These are phyloP conservation scores for Yarrowia sp. DNA, from an alignment of 805 yeast species.

Conservation along the genomic window DNA sequence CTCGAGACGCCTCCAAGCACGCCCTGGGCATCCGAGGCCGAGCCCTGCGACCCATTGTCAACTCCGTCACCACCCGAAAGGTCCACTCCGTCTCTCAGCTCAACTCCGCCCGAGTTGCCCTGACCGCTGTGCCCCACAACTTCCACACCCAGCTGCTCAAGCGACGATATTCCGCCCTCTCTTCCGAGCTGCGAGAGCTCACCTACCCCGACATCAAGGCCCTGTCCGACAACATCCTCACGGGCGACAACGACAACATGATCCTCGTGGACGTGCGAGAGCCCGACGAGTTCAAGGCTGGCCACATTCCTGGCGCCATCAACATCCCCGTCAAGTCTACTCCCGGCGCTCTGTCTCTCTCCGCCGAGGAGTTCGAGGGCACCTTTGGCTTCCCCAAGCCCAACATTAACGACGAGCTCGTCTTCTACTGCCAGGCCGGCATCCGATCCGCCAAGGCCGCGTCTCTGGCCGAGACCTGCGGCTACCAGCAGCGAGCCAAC, in stretches of 20 bases:
- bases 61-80: conserved; percentile 21
- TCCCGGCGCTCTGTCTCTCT: conserved; percentile 86
- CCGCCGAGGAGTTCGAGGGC: conserved; percentile 75
- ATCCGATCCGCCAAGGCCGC: conserved; percentile 88
- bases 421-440: conserved; percentile 92
- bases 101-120: conserved; percentile 15
- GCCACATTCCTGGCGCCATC: conserved; percentile 78
- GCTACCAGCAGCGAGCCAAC: conserved; percentile 79
- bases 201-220: conserved; percentile 41
- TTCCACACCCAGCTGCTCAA: conserved; percentile 15
- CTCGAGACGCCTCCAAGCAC: neutral
- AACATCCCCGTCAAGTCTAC: conserved; percentile 87
- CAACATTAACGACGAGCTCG: conserved; percentile 59
- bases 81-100: conserved; percentile 25
- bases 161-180: conserved; percentile 22
- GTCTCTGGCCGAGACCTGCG: conserved; percentile 86
- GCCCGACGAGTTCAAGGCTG: conserved; percentile 71
- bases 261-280: conserved; percentile 88
- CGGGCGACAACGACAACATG: conserved; percentile 46
- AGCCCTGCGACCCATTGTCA: conserved; percentile 22
- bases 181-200: conserved; percentile 5
- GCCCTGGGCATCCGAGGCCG: conserved; percentile 14
- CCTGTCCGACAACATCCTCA: conserved; percentile 41
- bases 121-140: conserved; percentile 17
- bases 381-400: conserved; percentile 85